Base-by-base conservation (phyloP, 768 basidiomycete genomes). In the Suillus spraguei region DNA sequence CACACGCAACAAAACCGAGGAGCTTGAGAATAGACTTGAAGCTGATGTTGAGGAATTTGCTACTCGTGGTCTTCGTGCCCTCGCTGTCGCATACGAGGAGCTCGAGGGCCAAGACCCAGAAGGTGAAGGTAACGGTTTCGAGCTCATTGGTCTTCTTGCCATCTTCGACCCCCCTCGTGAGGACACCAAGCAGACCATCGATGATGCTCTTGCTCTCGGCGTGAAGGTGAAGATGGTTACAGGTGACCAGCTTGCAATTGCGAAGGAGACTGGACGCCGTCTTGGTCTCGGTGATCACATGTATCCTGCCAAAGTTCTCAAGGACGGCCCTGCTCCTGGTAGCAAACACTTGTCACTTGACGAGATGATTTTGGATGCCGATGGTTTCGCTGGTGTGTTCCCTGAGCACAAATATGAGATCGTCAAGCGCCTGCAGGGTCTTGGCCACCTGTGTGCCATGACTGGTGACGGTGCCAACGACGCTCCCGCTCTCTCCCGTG, bases 341-440 rank as follows among this genome's bases (percentile, higher is more conserved):
- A 81, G 90, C 81, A 92, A 90, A 81, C 90, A 94, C 82, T 79
- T 81, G 60, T 85, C 81, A 60, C 87, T 99, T 71, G 96, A 99
- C 70, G 95, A 96, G 77, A 97, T 99, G 95, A 98, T 99, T 76
- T 89, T 99, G 88, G 97, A 98, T 72, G 97, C 97, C 35, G 97
- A 99, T 78, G 97, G 97, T 70, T 99, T 99, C 79, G 97, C 97
- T 52, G 97, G 97, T 75, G 96, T 97, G 68, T 99, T 97, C 94
- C 95, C 95, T 62, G 96, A 97, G 80, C 97, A 97, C 91, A 98
- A 98, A 86, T 99, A 97, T 76, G 97, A 99, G 79, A 99, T 99
- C 66, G 97, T 99, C 82, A 97, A 97, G 83, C 93, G 96, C 69
- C 89, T 99, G 61, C 97, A 99, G 75, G 94, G 88, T 74, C 90